These are phyloP conservation scores for Purpureocillium takamizusanense DNA, from an alignment of 2,329 filamentous ascomycete species.

Conservation along the genomic window DNA sequence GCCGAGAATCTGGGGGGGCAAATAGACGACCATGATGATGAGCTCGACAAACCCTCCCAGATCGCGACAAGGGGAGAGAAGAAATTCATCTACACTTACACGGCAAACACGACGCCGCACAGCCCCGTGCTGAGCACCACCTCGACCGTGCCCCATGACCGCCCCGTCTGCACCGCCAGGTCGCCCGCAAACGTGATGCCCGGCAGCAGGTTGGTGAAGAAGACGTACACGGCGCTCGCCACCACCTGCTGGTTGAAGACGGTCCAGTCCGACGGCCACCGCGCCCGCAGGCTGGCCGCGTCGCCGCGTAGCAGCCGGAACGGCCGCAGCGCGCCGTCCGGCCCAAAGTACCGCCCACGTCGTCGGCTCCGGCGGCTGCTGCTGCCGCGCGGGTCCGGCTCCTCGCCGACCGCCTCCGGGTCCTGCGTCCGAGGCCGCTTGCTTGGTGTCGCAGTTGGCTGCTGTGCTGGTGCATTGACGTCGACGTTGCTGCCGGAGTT, in stretches of 20 bases:
- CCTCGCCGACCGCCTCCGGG: too few species aligned
- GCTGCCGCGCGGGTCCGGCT: too few species aligned
- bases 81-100: conserved; percentile 34
- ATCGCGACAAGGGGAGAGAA: too few species aligned
- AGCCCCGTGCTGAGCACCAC: conserved; percentile 58
- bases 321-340: conserved; percentile 36
- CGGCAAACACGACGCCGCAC: conserved; percentile 52
- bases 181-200: conserved; percentile 61
- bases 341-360: conserved; percentile 14
- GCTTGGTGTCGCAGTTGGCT: too few species aligned
- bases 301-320: conserved; percentile 45
- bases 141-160: conserved; percentile 58
- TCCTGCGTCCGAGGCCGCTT: too few species aligned
- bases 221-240: conserved; percentile 55
- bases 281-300: conserved; percentile 30
- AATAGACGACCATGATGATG: too few species aligned
- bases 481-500: too few species aligned
- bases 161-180: conserved; percentile 51
- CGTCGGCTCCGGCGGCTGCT: neutral
- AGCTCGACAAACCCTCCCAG: too few species aligned
- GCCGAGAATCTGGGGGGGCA: conserved; percentile 47
- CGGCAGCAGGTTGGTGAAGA: conserved; percentile 58
- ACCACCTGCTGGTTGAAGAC: conserved; percentile 56
- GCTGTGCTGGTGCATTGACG: too few species aligned
- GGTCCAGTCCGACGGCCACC: conserved; percentile 45